These are phyloP conservation scores for Debaryomycetaceae sp. DNA, from an alignment of 1,139 yeast species.

Conservation along the genomic window DNA sequence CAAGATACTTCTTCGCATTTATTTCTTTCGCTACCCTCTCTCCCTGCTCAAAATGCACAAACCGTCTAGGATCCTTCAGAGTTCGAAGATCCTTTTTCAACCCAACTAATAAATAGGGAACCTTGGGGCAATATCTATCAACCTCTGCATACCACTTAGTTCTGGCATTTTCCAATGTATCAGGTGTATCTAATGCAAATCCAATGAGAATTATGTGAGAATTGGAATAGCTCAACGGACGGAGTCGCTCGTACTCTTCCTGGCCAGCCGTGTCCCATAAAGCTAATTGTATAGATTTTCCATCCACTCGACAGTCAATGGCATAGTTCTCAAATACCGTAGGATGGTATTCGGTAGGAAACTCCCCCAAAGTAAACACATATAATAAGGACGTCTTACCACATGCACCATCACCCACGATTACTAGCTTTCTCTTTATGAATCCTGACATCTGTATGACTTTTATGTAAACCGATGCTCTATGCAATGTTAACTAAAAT, in stretches of 20 bases:
- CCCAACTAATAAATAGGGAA: conserved; percentile 66
- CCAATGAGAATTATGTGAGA: conserved; percentile 72
- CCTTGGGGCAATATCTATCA: conserved; percentile 60
- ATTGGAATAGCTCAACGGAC: conserved; percentile 82
- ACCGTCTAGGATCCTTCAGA: conserved; percentile 27
- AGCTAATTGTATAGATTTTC: conserved; percentile 84
- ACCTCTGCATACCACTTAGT: conserved; percentile 76
- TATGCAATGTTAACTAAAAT: background rate
- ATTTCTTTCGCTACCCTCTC: conserved; percentile 59
- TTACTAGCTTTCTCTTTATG: conserved; percentile 75
- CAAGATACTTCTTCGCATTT: conserved; percentile 68
- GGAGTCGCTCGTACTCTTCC: conserved; percentile 77
- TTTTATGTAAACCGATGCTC: background rate
- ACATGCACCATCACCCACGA: conserved; percentile 95
- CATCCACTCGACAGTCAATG: conserved; percentile 89
- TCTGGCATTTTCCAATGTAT: conserved; percentile 64
- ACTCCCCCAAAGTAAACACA: conserved; percentile 86
- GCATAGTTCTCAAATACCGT: conserved; percentile 95
- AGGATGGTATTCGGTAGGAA: conserved; percentile 83
- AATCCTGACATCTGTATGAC: conserved; percentile 3
- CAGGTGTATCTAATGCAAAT: conserved; percentile 67
- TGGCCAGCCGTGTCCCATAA: conserved; percentile 98
- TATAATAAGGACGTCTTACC: conserved; percentile 90
- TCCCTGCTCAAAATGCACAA: conserved; percentile 54
- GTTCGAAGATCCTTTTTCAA: conserved; percentile 63